Base-by-base conservation (phyloP, 768 basidiomycete genomes). In the Flagelloscypha sp. region DNA sequence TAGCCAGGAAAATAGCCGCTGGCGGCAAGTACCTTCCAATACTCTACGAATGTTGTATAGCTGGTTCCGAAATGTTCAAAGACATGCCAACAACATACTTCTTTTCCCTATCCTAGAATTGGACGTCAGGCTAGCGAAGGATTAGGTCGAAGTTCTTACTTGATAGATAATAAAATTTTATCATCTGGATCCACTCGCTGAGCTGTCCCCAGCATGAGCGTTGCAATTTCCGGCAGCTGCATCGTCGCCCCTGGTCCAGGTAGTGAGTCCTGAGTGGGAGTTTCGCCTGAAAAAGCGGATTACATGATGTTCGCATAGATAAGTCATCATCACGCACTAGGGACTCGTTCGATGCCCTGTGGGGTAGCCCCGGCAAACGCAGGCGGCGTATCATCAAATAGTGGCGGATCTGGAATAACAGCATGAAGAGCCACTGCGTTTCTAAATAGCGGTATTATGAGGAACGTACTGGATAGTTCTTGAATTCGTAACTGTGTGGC, bases 11-110 rank as follows among this genome's bases (percentile, higher is more conserved):
- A 51, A 16, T 37, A 15, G 7, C 23, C n/a, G 15, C 38, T 36
- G 0, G 51, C 35, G 6, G 33, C 40, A 9, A 51, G 27, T 3
- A 20, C 35, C 8, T 21, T 27, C 49, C 49, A 51, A 35, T 52
- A 51, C 33, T 30, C 51, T 51, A 16, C 15, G 30, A 18, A 21
- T 18, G 25, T 18, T 6, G 19, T 23, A 35, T 8, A 10, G 8
- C 9, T 10, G 27, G 6, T 23, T 11, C 21, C 15, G 17, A 8
- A 19, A 17, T 13, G 7, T 24, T 13, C 16, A 9, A 16, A 7
- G 33, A n/a, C n/a, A n/a, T 17, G 33, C 10, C 5, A 15, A 30
- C 11, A 7, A 13, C 8, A 5, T 30, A 44, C 35, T 41, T 23
- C 7, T 44, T 18, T n/a, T 6, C 11, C 42, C 43, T 9, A 45